These are phyloP conservation scores for Candida insectorum DNA, from an alignment of 805 yeast genomes.

Conservation along the genomic window DNA sequence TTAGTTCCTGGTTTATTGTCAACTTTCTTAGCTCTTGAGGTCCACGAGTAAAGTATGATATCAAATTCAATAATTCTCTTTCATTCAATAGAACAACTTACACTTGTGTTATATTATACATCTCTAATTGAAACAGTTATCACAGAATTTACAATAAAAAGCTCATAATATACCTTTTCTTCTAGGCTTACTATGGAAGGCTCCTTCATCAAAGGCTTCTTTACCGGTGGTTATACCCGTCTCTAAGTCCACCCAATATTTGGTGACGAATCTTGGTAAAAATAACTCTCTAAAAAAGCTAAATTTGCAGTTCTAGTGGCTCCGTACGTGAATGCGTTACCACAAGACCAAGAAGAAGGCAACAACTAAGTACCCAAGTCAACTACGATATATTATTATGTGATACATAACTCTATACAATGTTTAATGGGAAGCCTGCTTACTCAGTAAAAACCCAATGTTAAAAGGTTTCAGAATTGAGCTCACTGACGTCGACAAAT, in stretches of 20 bases:
- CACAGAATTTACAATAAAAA: slow-evolving; percentile 12
- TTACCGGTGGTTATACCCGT: slow-evolving; percentile 36
- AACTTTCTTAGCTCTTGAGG: too few species aligned
- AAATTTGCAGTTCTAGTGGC: slow-evolving; percentile 32
- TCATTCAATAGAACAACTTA: too few species aligned
- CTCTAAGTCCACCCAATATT: slow-evolving; percentile 21
- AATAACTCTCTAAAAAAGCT: slow-evolving; percentile 34
- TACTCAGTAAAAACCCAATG: background rate
- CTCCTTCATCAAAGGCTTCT: slow-evolving; percentile 24
- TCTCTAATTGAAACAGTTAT: slow-evolving; percentile 11
- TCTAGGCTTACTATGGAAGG: slow-evolving; percentile 16
- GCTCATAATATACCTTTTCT: slow-evolving; percentile 20
- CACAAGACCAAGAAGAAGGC: slow-evolving; percentile 38
- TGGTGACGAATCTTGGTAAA: slow-evolving; percentile 29
- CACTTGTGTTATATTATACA: too few species aligned
- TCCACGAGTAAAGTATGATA: too few species aligned
- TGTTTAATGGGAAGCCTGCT: background rate
- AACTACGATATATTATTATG: too few species aligned
- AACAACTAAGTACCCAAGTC: too few species aligned
- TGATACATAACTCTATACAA: too few species aligned
- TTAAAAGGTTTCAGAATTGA: too few species aligned
- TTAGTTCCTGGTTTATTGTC: too few species aligned
- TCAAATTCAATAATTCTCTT: too few species aligned
- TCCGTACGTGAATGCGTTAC: slow-evolving; percentile 33
- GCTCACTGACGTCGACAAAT: too few species aligned